These are phyloP conservation scores for Aschersonia sp. DNA, from an alignment of 2,329 filamentous ascomycete genomes.

Conservation along the genomic window DNA sequence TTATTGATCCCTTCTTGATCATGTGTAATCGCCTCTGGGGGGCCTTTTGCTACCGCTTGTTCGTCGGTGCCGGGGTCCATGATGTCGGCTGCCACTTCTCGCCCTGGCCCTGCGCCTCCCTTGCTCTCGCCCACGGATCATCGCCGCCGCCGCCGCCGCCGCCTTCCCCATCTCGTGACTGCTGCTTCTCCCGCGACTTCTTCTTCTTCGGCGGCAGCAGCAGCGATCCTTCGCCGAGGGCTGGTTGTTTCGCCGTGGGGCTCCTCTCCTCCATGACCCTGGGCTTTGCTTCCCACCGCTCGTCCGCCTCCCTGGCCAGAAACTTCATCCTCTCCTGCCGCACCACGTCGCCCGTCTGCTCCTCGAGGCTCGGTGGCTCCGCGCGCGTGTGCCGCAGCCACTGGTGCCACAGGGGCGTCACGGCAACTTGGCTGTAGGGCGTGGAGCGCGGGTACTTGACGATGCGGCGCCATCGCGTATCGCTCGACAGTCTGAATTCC, in stretches of 20 bases:
- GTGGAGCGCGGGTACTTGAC: slow-evolving; percentile 41
- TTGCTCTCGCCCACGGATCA: slow-evolving; percentile 44
- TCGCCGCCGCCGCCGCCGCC: slow-evolving; percentile 4
- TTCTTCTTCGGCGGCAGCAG: too few relatives aligned
- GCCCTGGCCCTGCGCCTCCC: slow-evolving; percentile 27
- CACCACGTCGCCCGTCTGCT: slow-evolving; percentile 38
- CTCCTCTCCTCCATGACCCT: slow-evolving; percentile 26
- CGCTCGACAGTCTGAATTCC: slow-evolving; percentile 40
- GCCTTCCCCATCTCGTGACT: neutral
- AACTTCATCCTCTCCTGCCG: slow-evolving; percentile 38
- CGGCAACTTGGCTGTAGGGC: slow-evolving; percentile 38
- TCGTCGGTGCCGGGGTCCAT: slow-evolving; percentile 32
- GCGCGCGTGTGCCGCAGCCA: slow-evolving; percentile 49
- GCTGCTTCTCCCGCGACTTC: neutral
- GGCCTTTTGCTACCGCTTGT: neutral
- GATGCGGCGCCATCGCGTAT: slow-evolving; percentile 43
- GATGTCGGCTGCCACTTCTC: slow-evolving; percentile 54
- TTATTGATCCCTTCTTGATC: neutral
- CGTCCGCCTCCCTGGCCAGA: slow-evolving; percentile 46
- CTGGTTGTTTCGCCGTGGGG: too few relatives aligned
- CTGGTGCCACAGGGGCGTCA: slow-evolving; percentile 52
- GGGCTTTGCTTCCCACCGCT: slow-evolving; percentile 46
- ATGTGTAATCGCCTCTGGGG: too few relatives aligned
- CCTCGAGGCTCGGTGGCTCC: slow-evolving; percentile 37
- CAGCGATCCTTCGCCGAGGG: too few relatives aligned